Conservation (phyloP, 2,329 filamentous ascomycete species). For the Pseudophaeomoniella oleicola region DNA sequence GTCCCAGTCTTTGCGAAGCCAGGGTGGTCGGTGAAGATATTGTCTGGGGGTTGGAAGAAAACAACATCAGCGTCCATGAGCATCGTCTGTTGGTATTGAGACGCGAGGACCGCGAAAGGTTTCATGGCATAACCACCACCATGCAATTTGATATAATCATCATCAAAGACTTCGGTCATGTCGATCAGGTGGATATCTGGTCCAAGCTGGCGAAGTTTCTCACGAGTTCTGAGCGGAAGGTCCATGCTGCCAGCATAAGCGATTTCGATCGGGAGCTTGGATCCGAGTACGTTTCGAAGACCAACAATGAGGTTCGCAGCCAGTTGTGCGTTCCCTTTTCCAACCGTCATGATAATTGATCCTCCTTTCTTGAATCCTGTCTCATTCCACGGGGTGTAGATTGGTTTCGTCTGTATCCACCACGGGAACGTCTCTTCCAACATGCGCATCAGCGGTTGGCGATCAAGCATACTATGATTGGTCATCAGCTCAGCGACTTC, state of each 20-base stretch:
- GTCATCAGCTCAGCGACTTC: slow-evolving; percentile 1
- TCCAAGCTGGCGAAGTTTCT: slow-evolving; percentile 3
- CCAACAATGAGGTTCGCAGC: slow-evolving; percentile 8
- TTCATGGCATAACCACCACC: slow-evolving; percentile 5
- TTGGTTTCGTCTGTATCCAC: slow-evolving; percentile 1
- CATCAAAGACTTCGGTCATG: slow-evolving; percentile 7
- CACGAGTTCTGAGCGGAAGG: slow-evolving; percentile 4
- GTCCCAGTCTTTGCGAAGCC: slow-evolving; percentile 6
- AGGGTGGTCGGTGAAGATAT: slow-evolving; percentile 4
- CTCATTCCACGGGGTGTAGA: slow-evolving; percentile 2
- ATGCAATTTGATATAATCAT: slow-evolving; percentile 4
- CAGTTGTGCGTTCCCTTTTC: slow-evolving; percentile 3
- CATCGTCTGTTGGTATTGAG: slow-evolving; percentile 4
- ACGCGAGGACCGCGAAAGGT: slow-evolving; percentile 8
- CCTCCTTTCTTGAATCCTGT: slow-evolving; percentile 1
- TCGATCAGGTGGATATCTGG: slow-evolving; percentile 7
- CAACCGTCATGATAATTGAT: slow-evolving; percentile 3
- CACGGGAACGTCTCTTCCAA: slow-evolving; percentile 2
- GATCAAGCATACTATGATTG: slow-evolving; percentile 1
- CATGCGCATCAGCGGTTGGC: neutral
- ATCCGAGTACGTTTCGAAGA: slow-evolving; percentile 8
- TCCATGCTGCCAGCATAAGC: slow-evolving; percentile 10
- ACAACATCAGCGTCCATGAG: slow-evolving; percentile 7
- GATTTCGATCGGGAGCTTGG: slow-evolving; percentile 10
- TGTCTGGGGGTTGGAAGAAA: slow-evolving; percentile 8